Base-by-base conservation (phyloP, 257 asterid species). In the Anisodus acutangulus region DNA sequence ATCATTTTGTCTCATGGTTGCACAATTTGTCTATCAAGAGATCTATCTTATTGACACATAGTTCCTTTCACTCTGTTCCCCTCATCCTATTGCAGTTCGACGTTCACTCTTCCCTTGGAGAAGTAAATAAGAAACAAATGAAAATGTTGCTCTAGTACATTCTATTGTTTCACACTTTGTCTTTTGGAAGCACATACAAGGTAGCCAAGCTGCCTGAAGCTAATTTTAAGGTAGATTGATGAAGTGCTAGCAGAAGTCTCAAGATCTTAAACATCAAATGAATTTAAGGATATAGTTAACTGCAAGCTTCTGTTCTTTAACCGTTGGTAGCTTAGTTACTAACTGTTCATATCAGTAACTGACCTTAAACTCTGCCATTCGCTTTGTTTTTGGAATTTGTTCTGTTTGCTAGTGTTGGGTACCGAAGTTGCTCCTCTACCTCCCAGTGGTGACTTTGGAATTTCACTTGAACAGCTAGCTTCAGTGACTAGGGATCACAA, bases 401-500 rank as follows among this genome's bases (percentile, higher is more conserved):
- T 84, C 86, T 62, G 81, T 87, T 85, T 54, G 78, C 83, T 85
- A 93, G 97, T 93, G 71, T 86, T 93, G 89, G 97, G 98, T 79
- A 68, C 94, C 53, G n/a, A 90, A 11, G 94, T 87, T 81, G 69
- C 93, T 85, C 92, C 97, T 86, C 92, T 97, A 83, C 83, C 88
- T 74, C 90, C 91, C 4, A 86, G 55, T 72, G 97, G 98, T 74
- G 94, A 91, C 69, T 95, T 88, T 84, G 95, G 84, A 19, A 90
- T 95, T 86, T 92, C 91, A 74, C 91, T 88, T 74, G 98, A 93
- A 79, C 94, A 95, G 74, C 97, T 95, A 85, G 91, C 88, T 86
- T 88, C 98, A 31, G 89, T 95, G 89, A 90, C 92, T 84, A 89
- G 97, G 88, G 98, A 93, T 31, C 94, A 91, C 37, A 91, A 95